These are phyloP conservation scores for Claviceps citrina DNA, from an alignment of 2,329 filamentous ascomycete genomes.

Conservation along the genomic window DNA sequence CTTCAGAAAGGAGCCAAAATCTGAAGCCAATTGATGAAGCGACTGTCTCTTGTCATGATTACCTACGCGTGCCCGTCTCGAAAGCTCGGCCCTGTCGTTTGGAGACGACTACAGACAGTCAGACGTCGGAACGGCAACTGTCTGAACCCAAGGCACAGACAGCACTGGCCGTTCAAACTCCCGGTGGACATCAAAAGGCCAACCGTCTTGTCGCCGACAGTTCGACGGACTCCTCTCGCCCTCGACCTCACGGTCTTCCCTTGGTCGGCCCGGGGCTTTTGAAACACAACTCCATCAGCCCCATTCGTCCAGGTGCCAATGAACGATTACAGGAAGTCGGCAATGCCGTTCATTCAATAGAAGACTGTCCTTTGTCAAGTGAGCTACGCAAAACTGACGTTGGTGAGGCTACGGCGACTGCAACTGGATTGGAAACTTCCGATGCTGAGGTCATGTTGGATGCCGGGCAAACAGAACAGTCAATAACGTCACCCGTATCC, in stretches of 20 bases:
- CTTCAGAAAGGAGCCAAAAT: background rate
- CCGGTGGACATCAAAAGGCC: background rate
- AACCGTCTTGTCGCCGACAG: background rate
- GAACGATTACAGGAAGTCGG: background rate
- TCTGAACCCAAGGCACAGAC: background rate
- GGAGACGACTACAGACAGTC: constrained; percentile 1
- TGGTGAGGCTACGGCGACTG: background rate
- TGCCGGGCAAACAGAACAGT: background rate
- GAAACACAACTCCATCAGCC: background rate
- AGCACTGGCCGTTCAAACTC: background rate
- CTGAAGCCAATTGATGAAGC: too few relatives aligned
- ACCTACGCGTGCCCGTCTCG: constrained; percentile 8
- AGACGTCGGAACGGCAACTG: background rate
- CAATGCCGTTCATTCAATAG: background rate
- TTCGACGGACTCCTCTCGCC: background rate
- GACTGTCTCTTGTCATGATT: background rate
- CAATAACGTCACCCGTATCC: background rate
- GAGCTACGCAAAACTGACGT: background rate
- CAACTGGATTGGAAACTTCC: background rate
- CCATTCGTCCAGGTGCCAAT: background rate
- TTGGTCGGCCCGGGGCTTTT: background rate
- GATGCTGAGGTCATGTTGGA: background rate
- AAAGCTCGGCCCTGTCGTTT: constrained; percentile 11
- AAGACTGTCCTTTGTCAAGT: background rate
- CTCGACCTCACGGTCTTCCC: background rate